Percentiles rank a stretch among this genome's conserved stretches.
phyloP scores from a whole-genome alignment of 2,329 filamentous ascomycete species.

The Mollisia scopiformis region DNA sequence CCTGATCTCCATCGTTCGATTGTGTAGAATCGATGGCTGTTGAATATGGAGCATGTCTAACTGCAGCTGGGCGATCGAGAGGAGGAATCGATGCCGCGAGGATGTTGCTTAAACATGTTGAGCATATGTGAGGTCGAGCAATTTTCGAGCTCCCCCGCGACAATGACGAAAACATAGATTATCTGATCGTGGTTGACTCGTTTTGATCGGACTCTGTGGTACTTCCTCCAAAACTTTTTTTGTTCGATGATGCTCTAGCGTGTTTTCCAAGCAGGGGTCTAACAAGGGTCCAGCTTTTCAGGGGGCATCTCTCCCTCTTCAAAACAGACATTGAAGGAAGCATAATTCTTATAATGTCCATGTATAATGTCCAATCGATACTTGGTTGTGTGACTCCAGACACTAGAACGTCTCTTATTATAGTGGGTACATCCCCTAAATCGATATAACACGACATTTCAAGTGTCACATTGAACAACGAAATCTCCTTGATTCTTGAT shows the following conservation, averaged over 20 bases:
- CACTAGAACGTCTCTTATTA: no score
- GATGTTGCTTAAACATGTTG: constrained; percentile 26
- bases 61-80: constrained; percentile 4
- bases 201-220: not conserved
- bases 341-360: no score
- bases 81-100: constrained; percentile 5
- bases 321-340: no score
- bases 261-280: not conserved
- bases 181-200: not conserved
- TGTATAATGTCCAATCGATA: no score
- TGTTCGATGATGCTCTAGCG: not conserved
- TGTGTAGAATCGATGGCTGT: not conserved
- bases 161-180: constrained; percentile 31
- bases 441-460: no score
- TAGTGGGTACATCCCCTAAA: no score
- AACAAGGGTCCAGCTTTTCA: not conserved
- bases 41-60: constrained; percentile 1
- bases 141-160: constrained; percentile 25
- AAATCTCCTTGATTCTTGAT: no score
- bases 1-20: not conserved
- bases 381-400: no score
- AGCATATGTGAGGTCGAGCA: constrained; percentile 27
- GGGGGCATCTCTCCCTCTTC: no score
- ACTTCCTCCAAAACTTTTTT: constrained; percentile 6
- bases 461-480: no score